Percentiles rank a stretch among this genome's conserved stretches.
Conservation (phyloP, 192 early-diverging fungal genomes). For the Radiomyces spectabilis region DNA sequence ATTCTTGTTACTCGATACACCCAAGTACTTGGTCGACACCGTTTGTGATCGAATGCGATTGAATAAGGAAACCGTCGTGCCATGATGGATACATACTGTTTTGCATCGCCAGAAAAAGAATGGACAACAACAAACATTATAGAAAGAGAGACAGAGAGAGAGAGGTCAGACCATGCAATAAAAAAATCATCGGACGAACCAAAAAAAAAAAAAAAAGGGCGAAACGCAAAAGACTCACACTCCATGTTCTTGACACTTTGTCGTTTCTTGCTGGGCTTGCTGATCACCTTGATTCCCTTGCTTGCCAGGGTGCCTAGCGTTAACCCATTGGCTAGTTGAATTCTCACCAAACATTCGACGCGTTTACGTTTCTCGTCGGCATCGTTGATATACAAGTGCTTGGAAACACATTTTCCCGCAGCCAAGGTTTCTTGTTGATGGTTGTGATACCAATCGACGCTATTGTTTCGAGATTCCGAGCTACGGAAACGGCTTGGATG, state of each 20-base stretch:
- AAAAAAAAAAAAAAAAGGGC: too few relatives aligned
- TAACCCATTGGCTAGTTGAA: conserved; percentile 56
- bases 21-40: conserved; percentile 80
- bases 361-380: conserved; percentile 79
- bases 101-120: not conserved
- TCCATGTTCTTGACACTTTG: conserved; percentile 80
- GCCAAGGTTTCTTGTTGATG: conserved; percentile 8
- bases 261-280: conserved; percentile 87
- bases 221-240: conserved; percentile 35
- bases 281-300: conserved; percentile 81
- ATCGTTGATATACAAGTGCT: conserved; percentile 81
- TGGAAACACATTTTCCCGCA: conserved; percentile 72
- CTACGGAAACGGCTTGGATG: conserved; percentile 10
- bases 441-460: conserved; percentile 15
- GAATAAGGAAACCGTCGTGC: conserved; percentile 79
- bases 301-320: conserved; percentile 64
- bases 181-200: too few relatives aligned
- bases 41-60: conserved; percentile 88
- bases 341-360: conserved; percentile 64
- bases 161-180: not conserved
- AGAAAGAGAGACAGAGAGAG: not conserved
- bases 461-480: conserved; percentile 12
- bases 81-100: conserved; percentile 81
- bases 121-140: not conserved
- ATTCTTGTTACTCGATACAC: conserved; percentile 41